These are phyloP conservation scores for Solanum chacoense DNA, from an alignment of 305 asterid species.

Conservation along the genomic window DNA sequence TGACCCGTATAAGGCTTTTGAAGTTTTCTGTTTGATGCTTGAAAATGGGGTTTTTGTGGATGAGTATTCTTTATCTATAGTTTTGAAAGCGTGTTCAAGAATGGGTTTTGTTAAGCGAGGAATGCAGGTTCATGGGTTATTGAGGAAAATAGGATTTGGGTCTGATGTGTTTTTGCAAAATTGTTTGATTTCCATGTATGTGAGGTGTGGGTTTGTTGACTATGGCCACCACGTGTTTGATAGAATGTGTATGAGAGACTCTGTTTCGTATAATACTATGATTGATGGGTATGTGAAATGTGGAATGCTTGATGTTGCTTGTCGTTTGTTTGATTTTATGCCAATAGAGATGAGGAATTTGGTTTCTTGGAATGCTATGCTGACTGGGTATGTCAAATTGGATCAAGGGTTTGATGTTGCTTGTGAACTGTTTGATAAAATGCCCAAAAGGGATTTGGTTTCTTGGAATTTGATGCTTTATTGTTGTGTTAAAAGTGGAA, in stretches of 20 bases:
- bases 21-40: slow-evolving; percentile 57
- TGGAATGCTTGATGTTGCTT: slow-evolving; percentile 55
- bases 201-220: slow-evolving; percentile 38
- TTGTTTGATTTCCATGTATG: slow-evolving; percentile 48
- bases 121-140: slow-evolving; percentile 67
- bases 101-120: slow-evolving; percentile 28
- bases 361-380: slow-evolving; percentile 73
- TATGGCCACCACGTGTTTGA: slow-evolving; percentile 51
- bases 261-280: slow-evolving; percentile 65
- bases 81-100: slow-evolving; percentile 58
- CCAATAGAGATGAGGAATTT: slow-evolving; percentile 43
- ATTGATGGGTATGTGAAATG: slow-evolving; percentile 72
- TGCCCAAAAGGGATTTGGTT: slow-evolving; percentile 62
- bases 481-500: slow-evolving; percentile 55
- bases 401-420: slow-evolving; percentile 39
- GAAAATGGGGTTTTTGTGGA: slow-evolving; percentile 49
- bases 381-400: slow-evolving; percentile 42
- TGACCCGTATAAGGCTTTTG: slow-evolving; percentile 45
- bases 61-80: slow-evolving; percentile 55
- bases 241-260: slow-evolving; percentile 41
- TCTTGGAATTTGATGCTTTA: slow-evolving; percentile 80
- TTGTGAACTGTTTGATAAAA: slow-evolving; percentile 39
- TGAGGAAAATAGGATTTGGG: slow-evolving; percentile 46
- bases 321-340: slow-evolving; percentile 45
- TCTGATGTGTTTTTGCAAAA: slow-evolving; percentile 48